Conservation (phyloP, 257 asterid genomes). For the Mitragyna speciosa region DNA sequence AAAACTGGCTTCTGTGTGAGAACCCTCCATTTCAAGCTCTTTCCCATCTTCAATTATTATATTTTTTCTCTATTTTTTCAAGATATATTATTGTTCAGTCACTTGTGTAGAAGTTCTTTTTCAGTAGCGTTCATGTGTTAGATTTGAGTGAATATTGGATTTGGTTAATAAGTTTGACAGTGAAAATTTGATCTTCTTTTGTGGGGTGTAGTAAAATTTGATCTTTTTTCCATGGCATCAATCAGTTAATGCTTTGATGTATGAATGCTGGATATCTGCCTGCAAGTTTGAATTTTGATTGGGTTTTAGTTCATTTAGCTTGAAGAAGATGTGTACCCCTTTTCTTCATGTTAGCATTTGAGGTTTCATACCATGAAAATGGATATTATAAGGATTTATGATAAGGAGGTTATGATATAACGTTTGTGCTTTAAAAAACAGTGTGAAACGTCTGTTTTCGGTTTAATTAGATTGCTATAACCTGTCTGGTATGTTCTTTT, state of each 20-base stretch:
- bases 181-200: slow-evolving; percentile 1
- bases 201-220: not conserved
- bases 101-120: not conserved
- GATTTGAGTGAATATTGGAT: not conserved
- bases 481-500: not conserved
- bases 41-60: not conserved
- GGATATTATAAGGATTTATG: not conserved
- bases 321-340: not conserved
- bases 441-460: not conserved
- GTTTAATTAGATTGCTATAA: not conserved
- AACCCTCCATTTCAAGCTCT: slow-evolving; percentile 42
- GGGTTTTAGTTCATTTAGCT: not conserved
- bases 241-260: not conserved
- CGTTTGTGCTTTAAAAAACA: not conserved
- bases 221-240: not conserved
- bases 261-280: not conserved
- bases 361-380: not conserved
- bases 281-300: not conserved
- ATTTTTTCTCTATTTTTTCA: not conserved
- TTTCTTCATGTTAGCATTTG: not conserved
- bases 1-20: slow-evolving; percentile 94
- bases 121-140: not conserved
- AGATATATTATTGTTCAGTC: not conserved
- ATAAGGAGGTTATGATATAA: not conserved
- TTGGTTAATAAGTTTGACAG: not conserved